These are phyloP conservation scores for Fusarium sp. DNA, from an alignment of 2,329 filamentous ascomycete species.

Conservation along the genomic window DNA sequence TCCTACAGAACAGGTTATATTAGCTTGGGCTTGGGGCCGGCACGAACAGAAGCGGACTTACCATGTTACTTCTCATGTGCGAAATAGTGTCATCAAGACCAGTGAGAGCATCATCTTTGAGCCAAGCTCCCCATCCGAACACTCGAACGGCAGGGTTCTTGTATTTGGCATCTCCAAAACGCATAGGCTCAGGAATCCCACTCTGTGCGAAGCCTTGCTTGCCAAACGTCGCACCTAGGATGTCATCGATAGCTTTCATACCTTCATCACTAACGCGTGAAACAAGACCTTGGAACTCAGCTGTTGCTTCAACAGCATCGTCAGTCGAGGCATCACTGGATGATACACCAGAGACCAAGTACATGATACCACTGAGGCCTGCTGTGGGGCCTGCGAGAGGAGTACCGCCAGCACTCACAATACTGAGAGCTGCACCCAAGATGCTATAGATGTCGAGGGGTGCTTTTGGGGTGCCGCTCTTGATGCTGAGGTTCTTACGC, in stretches of 20 bases:
- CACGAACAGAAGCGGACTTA: too few relatives aligned
- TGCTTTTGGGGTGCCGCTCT: not conserved
- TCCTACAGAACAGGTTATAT: not conserved
- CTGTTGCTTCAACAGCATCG: not conserved
- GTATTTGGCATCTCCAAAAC: not conserved
- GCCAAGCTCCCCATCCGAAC: slow-evolving; percentile 8
- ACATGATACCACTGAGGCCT: not conserved
- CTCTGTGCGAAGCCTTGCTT: not conserved
- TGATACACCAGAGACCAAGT: not conserved
- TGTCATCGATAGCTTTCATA: not conserved
- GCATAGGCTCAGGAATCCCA: slow-evolving; percentile 3
- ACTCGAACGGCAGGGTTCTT: not conserved
- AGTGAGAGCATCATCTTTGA: not conserved
- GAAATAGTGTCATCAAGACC: not conserved
- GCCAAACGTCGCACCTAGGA: not conserved
- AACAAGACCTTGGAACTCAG: not conserved
- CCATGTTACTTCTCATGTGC: not conserved
- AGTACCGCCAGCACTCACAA: not conserved
- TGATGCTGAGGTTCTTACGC: slow-evolving; percentile 2
- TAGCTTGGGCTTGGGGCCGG: too few relatives aligned
- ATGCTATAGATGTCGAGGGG: not conserved
- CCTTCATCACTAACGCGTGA: not conserved
- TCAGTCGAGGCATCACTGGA: not conserved
- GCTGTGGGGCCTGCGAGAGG: not conserved
- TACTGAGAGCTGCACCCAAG: slow-evolving; percentile 8